These are phyloP conservation scores for Cystofilobasidium macerans DNA, from an alignment of 768 basidiomycete genomes.

Conservation along the genomic window DNA sequence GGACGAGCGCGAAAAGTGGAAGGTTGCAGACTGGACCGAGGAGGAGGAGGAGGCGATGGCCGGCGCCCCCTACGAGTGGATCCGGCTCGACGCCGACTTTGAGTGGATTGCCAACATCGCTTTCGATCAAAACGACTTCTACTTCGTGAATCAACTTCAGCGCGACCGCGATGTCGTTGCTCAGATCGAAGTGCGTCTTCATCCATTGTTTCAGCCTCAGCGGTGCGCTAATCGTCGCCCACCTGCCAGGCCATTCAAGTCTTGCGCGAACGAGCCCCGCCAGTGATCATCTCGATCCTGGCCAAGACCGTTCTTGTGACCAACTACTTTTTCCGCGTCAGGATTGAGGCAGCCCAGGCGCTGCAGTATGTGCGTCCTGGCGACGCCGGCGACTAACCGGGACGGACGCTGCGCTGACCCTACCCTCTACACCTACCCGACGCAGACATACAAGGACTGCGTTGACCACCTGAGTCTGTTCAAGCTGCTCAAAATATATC, in stretches of 20 bases:
- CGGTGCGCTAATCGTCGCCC: not conserved
- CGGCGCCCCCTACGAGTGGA: constrained; percentile 98
- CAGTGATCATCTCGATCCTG: constrained; percentile 51
- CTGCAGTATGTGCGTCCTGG: constrained; percentile 53
- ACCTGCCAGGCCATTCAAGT: constrained; percentile 76
- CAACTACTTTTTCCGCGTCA: constrained; percentile 91
- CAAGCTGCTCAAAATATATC: constrained; percentile 88
- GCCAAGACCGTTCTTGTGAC: constrained; percentile 88
- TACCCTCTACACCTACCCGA: not conserved
- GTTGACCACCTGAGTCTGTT: constrained; percentile 83
- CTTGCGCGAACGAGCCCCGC: constrained; percentile 44
- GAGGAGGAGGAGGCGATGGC: constrained; percentile 89
- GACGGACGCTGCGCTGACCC: too few relatives aligned
- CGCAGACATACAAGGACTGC: constrained; percentile 21
- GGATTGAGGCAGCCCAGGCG: constrained; percentile 83
- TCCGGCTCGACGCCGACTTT: constrained; percentile 95
- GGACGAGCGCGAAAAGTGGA: constrained; percentile 48
- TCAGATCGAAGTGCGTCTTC: constrained; percentile 72
- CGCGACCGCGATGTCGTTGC: constrained; percentile 93
- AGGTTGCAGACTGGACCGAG: constrained; percentile 94
- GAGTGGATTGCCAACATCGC: constrained; percentile 93
- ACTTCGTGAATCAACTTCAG: constrained; percentile 96
- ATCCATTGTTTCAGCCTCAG: not conserved
- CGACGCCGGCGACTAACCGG: too few relatives aligned
- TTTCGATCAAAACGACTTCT: constrained; percentile 93